phyloP scores from a whole-genome alignment of 2,329 filamentous ascomycete species.

The Plenodomus lindquistii region DNA sequence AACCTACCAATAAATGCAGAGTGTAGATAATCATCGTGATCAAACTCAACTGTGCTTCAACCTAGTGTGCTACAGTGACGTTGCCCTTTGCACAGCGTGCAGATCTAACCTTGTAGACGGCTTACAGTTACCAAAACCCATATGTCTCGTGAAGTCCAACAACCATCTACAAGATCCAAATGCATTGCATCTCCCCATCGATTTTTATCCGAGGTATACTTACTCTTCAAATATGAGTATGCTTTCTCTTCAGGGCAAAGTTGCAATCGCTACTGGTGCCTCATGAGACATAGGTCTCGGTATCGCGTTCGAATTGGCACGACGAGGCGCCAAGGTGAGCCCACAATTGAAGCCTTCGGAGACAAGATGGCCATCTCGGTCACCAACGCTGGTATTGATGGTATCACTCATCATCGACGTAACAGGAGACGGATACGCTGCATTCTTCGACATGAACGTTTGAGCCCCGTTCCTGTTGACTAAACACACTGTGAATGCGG shows the following conservation, averaged over 20 bases:
- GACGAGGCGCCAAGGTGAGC: slow-evolving; percentile 49
- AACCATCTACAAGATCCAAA: too few relatives aligned
- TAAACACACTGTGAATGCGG: slow-evolving; percentile 64
- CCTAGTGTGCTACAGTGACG: too few relatives aligned
- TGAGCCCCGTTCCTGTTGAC: slow-evolving; percentile 59
- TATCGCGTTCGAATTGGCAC: slow-evolving; percentile 54
- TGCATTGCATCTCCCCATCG: too few relatives aligned
- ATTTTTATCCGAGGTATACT: too few relatives aligned
- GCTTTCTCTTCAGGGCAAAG: slow-evolving; percentile 36
- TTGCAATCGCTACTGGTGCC: slow-evolving; percentile 56
- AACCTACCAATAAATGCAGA: too few relatives aligned
- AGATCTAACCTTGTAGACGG: too few relatives aligned
- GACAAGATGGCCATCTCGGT: slow-evolving; percentile 49
- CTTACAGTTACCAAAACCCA: too few relatives aligned
- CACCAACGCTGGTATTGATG: slow-evolving; percentile 47
- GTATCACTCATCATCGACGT: slow-evolving; percentile 34
- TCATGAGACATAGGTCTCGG: slow-evolving; percentile 56
- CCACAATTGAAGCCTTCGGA: slow-evolving; percentile 44
- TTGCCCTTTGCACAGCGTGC: too few relatives aligned
- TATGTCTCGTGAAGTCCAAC: too few relatives aligned
- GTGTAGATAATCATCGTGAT: too few relatives aligned
- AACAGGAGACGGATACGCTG: slow-evolving; percentile 55
- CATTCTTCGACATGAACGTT: slow-evolving; percentile 62
- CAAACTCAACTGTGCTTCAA: too few relatives aligned
- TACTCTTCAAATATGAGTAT: slow-evolving; percentile 6